Conservation (phyloP, 768 basidiomycete genomes). For the Cubamyces lactineus region DNA sequence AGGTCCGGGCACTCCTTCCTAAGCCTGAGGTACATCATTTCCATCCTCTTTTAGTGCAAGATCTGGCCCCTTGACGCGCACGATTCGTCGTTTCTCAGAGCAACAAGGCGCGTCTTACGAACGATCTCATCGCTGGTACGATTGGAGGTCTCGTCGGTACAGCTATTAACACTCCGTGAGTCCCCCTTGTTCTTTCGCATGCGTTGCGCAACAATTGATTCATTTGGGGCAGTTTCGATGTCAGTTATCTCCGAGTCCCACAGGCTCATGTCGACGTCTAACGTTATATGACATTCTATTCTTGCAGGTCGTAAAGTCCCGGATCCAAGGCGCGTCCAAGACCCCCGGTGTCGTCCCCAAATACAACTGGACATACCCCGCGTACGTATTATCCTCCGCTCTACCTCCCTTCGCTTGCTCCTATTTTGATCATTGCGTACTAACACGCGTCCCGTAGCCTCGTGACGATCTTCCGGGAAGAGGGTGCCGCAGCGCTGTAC, state of each 20-base stretch:
- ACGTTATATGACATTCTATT: neutral
- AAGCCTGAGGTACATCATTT: constrained; percentile 70
- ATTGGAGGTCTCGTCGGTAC: constrained; percentile 93
- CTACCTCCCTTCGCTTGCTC: neutral
- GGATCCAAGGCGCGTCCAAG: constrained; percentile 79
- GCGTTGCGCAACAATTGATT: neutral
- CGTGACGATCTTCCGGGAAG: constrained; percentile 80
- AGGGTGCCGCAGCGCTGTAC: constrained; percentile 85
- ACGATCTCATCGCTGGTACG: constrained; percentile 91
- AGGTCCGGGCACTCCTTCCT: constrained; percentile 78
- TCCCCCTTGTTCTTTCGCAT: neutral
- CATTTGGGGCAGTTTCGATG: constrained; percentile 46
- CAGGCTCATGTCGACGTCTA: neutral
- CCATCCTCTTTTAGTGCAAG: neutral
- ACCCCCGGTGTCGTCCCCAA: constrained; percentile 76
- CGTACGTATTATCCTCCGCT: constrained; percentile 40
- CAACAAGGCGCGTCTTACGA: constrained; percentile 70
- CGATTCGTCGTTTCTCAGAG: constrained; percentile 44
- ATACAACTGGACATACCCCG: constrained; percentile 96
- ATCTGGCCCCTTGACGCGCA: neutral
- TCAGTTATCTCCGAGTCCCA: constrained; percentile 27
- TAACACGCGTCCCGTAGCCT: constrained; percentile 43
- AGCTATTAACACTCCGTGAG: constrained; percentile 88
- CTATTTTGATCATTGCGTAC: no score
- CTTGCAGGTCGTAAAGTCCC: constrained; percentile 88